Conservation (phyloP, 2,329 filamentous ascomycete genomes). For the Hypoxylon sp. region DNA sequence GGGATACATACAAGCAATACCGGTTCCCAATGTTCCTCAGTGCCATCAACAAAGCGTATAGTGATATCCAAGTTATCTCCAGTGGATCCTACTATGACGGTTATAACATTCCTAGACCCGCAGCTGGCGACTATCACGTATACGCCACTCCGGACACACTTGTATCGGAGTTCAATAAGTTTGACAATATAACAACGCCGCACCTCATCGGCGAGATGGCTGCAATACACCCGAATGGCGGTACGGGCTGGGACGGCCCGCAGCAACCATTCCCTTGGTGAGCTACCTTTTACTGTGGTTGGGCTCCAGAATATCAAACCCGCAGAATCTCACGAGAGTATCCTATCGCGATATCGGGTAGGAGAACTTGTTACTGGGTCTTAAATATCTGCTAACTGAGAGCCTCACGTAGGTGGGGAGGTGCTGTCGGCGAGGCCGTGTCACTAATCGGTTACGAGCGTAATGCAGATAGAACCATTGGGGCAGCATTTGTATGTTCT, state of each 20-base stretch:
- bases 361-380: too few species aligned
- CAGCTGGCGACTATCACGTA: conserved; percentile 64
- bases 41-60: conserved; percentile 68
- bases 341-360: neutral
- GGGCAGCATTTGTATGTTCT: conserved; percentile 60
- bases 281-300: neutral
- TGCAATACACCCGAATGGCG: conserved; percentile 64
- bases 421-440: conserved; percentile 73
- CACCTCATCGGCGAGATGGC: conserved; percentile 62
- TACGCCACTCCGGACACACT: conserved; percentile 66
- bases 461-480: conserved; percentile 70
- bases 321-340: neutral
- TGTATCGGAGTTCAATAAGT: conserved; percentile 62
- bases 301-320: neutral
- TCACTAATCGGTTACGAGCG: conserved; percentile 74
- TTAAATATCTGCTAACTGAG: conserved; percentile 19
- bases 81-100: conserved; percentile 61
- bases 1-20: conserved; percentile 64
- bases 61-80: conserved; percentile 68
- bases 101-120: conserved; percentile 57
- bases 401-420: conserved; percentile 60
- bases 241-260: conserved; percentile 59
- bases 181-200: conserved; percentile 60
- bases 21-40: conserved; percentile 71
- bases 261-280: conserved; percentile 63